Evolutionary conservation across 345 rosid species (phyloP), one percentile per base, ranked within the genome.

Genomic region (Salix suchowensis): DNA sequence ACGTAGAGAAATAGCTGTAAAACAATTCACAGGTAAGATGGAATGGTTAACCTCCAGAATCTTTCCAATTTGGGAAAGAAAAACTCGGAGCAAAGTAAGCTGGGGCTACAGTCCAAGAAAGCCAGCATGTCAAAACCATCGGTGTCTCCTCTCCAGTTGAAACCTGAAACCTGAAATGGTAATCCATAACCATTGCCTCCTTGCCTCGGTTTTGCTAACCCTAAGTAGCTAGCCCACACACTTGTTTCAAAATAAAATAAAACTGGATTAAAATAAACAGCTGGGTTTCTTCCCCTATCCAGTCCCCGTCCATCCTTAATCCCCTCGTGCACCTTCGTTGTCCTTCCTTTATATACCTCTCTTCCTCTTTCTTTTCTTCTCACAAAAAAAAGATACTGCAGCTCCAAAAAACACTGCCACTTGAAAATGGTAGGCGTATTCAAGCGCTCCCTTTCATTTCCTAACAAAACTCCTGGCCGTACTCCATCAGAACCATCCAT

Each of bases 381-480:
- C 26, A 15, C 26, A 11, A 30, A 21, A 37, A 18, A 16, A 37
- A 4, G 21, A 18, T 5, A 67, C 9, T 4, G 1, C 48, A 34
- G 1, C 24, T 67, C 48, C 44, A 18, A 67, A 65, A 30, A 65
- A 19, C 21, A 7, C 0, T 3, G 1, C 4, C 19, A 8, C 71
- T 16, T 11, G 11, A 42, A 39, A 46, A 72, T 88, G 89, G 88
- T 80, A 1, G 82, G 88, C 46, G 88, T 82, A 16, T 88, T 90
- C 75, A 78, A 79, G 80, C 94, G 90, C 10, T 88, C 94, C 8
- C 82, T 86, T 50, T 88, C 94, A 11, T 87, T 88, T 68, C 86
- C 91, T 18, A 83, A 84, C 86, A 89, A 86, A 72, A 69, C 70
- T 60, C 81, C 82, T 44, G 76, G 19, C 80, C 80, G 82, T 14